Evolutionary conservation across 108 stramenopile genomes (phyloP).

Genomic region (Licmophora abbreviata): DNA sequence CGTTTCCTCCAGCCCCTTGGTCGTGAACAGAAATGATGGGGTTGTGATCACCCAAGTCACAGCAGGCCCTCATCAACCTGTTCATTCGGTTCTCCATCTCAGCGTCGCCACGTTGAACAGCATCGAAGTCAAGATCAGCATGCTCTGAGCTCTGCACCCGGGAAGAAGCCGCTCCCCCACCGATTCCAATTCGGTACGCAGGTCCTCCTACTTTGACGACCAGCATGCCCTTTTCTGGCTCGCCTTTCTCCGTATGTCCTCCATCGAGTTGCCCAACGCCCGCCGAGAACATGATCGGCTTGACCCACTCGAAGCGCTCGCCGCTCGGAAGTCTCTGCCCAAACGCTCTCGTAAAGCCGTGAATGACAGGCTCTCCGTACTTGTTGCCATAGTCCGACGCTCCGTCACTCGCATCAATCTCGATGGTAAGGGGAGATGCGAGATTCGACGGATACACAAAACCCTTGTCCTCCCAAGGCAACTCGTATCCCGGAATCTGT

Average conservation of each 20-base stretch:
- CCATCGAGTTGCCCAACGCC: constrained; percentile 95
- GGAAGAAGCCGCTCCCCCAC: constrained; percentile 94
- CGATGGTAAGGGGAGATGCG: constrained; percentile 89
- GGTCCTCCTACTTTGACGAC: constrained; percentile 98
- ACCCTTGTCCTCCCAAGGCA: constrained; percentile 92
- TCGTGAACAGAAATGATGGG: constrained; percentile 97
- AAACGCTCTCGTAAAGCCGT: constrained; percentile 93
- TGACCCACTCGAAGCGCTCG: constrained; percentile 95
- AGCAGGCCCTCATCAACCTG: constrained; percentile 95
- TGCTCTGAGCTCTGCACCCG: constrained; percentile 81
- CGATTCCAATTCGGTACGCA: constrained; percentile 97
- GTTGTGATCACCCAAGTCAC: constrained; percentile 92
- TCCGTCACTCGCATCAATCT: constrained; percentile 92
- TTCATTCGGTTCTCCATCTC: constrained; percentile 99
- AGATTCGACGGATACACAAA: constrained; percentile 85
- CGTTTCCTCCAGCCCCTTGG: constrained; percentile 99
- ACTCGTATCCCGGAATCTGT: constrained; percentile 85
- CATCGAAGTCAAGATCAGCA: constrained; percentile 95
- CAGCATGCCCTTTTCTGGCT: constrained; percentile 92
- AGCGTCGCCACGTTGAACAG: constrained; percentile 98
- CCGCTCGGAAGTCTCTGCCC: constrained; percentile 92
- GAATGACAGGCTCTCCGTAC: constrained; percentile 97
- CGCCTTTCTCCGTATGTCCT: constrained; percentile 85
- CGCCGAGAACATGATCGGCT: constrained; percentile 99
- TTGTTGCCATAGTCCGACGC: constrained; percentile 99